Evolutionary conservation across 2,329 filamentous ascomycete species (phyloP).

Genomic region (Phialocephala sp.): DNA sequence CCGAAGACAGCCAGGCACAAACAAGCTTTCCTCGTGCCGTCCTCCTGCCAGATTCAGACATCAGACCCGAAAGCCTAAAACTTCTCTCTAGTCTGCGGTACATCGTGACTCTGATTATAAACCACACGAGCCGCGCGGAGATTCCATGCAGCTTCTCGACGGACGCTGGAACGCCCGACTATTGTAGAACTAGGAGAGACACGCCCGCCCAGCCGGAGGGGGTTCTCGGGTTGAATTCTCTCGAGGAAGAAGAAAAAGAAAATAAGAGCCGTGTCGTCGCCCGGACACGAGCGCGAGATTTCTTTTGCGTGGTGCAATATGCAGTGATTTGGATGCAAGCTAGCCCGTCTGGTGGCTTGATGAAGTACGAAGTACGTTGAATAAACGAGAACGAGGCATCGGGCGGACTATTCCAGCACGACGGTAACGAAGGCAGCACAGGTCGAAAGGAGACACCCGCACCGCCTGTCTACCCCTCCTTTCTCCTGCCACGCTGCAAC

Average conservation of each 20-base stretch:
- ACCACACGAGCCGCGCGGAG: neutral
- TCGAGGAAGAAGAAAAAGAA: neutral
- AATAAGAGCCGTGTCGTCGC: neutral
- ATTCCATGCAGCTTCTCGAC: neutral
- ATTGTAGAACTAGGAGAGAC: neutral
- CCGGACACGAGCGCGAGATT: neutral
- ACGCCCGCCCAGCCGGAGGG: neutral
- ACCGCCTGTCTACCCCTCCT: neutral
- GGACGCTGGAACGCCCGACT: neutral
- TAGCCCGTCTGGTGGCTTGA: neutral
- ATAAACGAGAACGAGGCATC: constrained; percentile 4
- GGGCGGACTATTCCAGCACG: constrained; percentile 1
- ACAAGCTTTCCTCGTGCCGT: neutral
- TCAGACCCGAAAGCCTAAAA: neutral
- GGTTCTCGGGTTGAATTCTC: neutral
- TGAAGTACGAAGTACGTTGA: no score
- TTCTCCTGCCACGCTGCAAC: neutral
- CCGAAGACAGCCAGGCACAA: neutral
- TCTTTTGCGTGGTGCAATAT: neutral
- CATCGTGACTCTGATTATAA: constrained; percentile 7
- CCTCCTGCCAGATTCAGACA: neutral
- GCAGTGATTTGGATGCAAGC: neutral
- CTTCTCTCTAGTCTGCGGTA: constrained; percentile 2
- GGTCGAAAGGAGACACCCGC: neutral
- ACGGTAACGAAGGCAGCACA: neutral